Base-by-base conservation (phyloP, 2,329 filamentous ascomycete genomes). In the Colletotrichum sp. region DNA sequence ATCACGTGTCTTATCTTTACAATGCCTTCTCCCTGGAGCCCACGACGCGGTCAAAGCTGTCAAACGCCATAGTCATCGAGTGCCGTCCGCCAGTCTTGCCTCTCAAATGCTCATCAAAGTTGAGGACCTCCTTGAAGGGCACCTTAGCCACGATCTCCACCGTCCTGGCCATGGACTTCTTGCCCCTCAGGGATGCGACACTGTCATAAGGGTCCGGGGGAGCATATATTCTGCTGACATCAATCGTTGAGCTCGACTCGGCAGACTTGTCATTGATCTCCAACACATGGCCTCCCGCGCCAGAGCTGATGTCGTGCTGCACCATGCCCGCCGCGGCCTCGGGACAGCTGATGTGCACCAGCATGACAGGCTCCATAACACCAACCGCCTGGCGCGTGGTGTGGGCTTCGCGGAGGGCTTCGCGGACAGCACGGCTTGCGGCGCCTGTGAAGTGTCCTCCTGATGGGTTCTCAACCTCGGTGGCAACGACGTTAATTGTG, bases 41-140 rank as follows among this genome's bases (percentile, higher is more conserved):
- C 1, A 88, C 87, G 2, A 92, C 90, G 66, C 85, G 84, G 66
- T 91, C 89, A 78, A 92, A 91, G 8, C 87, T 90, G 77, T 91
- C 90, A 79, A 91, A 88, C 6, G 89, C 86, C 89, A 92, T 90
- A 2, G 89, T 90, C 82, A 92, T 86, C 7, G 89, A 87, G 80
- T 92, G 91, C 3, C 97, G 89, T 0, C 97, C 97, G 4, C 94
- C 94, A 5, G 96, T 99, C 87, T 98, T 90, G 84, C 95, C 96
- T 68, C 97, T 89, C 78, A 99, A 85, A 82, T 97, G 95, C 83
- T 95, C 95, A 79, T 98, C 88, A 84, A 98, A 99, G 56, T 96
- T 95, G 43, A 98, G 93, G 95, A 98, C 98, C 85, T 98, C 96
- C 85, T 97, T 97, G 80, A 98, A 88, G 36, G 97, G 97, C 32